These are phyloP conservation scores for Agarophyton chilense DNA, from an alignment of 23 red algal genomes.

Conservation along the genomic window DNA sequence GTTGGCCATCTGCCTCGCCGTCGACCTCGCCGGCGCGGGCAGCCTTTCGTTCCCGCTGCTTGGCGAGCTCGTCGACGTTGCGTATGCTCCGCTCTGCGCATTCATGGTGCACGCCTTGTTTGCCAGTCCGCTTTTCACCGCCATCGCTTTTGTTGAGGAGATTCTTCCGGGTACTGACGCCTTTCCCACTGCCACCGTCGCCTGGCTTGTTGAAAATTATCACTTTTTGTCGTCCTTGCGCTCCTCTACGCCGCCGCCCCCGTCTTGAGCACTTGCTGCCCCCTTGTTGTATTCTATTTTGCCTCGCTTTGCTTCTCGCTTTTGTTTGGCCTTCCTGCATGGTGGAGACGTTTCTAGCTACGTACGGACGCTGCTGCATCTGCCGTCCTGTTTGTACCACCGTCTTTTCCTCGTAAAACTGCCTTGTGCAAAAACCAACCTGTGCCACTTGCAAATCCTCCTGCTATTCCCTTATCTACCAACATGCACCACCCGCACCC, in stretches of 20 bases:
- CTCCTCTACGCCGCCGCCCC: not conserved
- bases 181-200: slow-evolving; percentile 64
- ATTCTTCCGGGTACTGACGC: slow-evolving; percentile 59
- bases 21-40: slow-evolving; percentile 61
- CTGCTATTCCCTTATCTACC: no score
- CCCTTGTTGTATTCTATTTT: no score
- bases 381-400: no score
- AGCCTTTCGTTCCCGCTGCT: slow-evolving; percentile 52
- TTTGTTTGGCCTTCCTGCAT: no score
- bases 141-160: slow-evolving; percentile 49
- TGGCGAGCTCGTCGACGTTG: slow-evolving; percentile 49
- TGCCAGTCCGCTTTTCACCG: slow-evolving; percentile 28
- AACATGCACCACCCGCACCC: no score
- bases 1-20: slow-evolving; percentile 63
- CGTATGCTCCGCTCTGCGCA: slow-evolving; percentile 47
- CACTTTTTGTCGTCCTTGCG: slow-evolving; percentile 13
- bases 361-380: no score
- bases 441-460: no score
- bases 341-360: no score
- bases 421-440: no score
- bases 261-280: not conserved
- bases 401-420: no score
- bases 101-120: slow-evolving; percentile 66
- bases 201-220: slow-evolving; percentile 52
- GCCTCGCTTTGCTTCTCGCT: no score